Conservation (phyloP, 176 grass and related monocot species). For the Alloteropsis semialata region DNA sequence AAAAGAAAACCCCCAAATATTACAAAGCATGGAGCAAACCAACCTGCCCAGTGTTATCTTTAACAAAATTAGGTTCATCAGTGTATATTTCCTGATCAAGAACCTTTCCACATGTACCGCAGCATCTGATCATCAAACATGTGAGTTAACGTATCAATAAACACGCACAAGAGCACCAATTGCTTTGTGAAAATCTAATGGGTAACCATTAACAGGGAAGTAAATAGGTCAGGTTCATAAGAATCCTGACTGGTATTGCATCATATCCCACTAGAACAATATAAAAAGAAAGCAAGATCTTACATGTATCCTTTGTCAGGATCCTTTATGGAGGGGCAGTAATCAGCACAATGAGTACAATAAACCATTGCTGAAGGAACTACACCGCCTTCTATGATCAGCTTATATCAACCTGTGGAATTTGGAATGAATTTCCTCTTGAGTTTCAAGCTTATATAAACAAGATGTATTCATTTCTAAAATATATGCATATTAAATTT, state of each 20-base stretch:
- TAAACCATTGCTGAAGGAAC: conserved; percentile 57
- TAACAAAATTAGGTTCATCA: conserved; percentile 41
- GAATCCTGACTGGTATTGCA: background rate
- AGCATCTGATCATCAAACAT: conserved; percentile 57
- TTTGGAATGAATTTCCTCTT: background rate
- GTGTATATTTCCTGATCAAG: conserved; percentile 62
- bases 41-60: conserved; percentile 52
- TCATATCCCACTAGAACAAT: background rate
- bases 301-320: conserved; percentile 64
- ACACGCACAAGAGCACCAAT: conserved; percentile 7
- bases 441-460: background rate
- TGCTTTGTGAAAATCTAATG: background rate
- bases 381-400: background rate
- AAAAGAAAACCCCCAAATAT: background rate
- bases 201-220: background rate
- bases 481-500: background rate
- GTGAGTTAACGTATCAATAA: background rate
- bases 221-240: background rate
- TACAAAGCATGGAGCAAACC: background rate
- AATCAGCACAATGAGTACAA: conserved; percentile 57
- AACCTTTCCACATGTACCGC: conserved; percentile 66
- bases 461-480: background rate
- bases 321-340: conserved; percentile 37
- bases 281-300: conserved; percentile 18
- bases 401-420: conserved; percentile 23